Base-by-base conservation (phyloP, 371 early-diverging fungal genomes). In the Rhizomucor miehei region DNA sequence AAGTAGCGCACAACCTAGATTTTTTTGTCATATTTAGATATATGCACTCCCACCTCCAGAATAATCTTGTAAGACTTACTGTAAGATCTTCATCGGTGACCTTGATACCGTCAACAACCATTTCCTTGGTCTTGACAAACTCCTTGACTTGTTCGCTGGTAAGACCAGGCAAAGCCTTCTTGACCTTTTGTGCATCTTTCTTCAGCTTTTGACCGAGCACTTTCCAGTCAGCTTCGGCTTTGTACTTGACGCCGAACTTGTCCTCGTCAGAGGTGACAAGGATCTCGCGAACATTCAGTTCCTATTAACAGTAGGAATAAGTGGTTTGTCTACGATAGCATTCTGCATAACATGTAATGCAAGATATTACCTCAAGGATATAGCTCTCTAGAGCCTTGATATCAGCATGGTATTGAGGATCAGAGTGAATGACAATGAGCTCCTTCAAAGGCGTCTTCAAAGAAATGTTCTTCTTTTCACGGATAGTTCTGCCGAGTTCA, bases 391-490 rank as follows among this genome's bases (percentile, higher is more conserved):
- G 76, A 12, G 87, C 79, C 62, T 82, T 77, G 67, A 95, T 76
- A 69, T 99, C 97, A n/a, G 80, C 72, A 50, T 87, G 91, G 80
- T 88, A 95, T 73, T 93, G 84, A 44, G 89, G 79, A 73, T 91
- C 91, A 9, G 87, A 77, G 74, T 94, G 89, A 61, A 99, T 86
- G 46, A 99, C 91, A 23, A 95, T 90, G 45, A 98, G 77, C 71
- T 97, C 95, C 69, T 89, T 88, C 58, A 98, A 75, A 14, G 99
- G 99, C 24, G 94, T 98, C 90, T 99, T 99, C 61, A 99, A 86
- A 54, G 96, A 88, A 56, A 99, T 81, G 45, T 79, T 91, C 69
- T 93, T 88, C 73, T 90, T 87, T 74, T 99, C 99, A 64, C 99
- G 94, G 44, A 97, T 79, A 45, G 87, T 75, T 52, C 99, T 90